Percentiles rank a stretch among this genome's conserved stretches.
Evolutionary conservation across 257 asterid species (phyloP).

Genomic region (Phtheirospermum japonicum): DNA sequence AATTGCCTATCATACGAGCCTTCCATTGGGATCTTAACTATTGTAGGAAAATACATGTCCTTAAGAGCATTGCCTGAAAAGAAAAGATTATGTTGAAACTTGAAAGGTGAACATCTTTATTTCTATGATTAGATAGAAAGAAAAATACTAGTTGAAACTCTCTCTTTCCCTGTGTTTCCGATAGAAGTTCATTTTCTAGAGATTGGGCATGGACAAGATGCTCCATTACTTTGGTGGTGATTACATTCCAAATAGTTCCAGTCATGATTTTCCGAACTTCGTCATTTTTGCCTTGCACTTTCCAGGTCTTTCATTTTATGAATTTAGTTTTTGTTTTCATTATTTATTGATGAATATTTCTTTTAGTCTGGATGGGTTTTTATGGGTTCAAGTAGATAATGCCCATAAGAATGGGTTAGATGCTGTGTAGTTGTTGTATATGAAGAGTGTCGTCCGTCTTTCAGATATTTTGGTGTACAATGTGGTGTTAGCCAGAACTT

Average conservation of each 20-base stretch:
- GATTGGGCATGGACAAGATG: background rate
- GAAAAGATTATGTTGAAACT: background rate
- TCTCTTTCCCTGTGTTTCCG: background rate
- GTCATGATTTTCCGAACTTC: background rate
- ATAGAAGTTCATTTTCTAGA: background rate
- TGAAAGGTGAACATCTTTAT: background rate
- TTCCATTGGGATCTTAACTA: background rate
- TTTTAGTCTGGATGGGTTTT: background rate
- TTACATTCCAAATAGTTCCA: background rate
- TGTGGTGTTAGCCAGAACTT: slow-evolving; percentile 10
- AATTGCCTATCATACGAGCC: background rate
- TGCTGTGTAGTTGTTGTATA: background rate
- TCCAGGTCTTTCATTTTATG: background rate
- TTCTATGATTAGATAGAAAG: no score
- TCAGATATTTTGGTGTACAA: background rate
- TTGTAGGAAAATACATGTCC: background rate
- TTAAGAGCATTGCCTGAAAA: background rate
- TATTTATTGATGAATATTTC: background rate
- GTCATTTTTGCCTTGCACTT: background rate
- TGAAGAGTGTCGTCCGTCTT: background rate
- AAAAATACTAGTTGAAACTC: background rate
- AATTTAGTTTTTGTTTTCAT: background rate
- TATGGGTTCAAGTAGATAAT: background rate
- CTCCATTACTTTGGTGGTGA: background rate
- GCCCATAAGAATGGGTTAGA: background rate